phyloP scores from a whole-genome alignment of 441 rosid species.

The Syzygium malaccense region DNA sequence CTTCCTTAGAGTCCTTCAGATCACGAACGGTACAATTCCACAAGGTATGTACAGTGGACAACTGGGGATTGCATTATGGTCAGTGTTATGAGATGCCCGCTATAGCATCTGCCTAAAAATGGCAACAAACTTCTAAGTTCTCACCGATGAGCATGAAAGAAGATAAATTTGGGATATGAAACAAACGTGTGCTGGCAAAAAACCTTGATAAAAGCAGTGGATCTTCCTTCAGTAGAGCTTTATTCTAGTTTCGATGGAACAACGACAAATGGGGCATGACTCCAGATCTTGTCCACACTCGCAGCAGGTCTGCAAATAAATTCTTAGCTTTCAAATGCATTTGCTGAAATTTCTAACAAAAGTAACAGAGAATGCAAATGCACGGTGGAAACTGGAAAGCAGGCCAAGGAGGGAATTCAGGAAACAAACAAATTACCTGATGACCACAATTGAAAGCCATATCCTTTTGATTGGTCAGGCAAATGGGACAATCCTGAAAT shows the following conservation, averaged over 20 bases:
- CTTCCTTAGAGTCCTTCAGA: background rate
- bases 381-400: background rate
- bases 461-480: slow-evolving; percentile 6
- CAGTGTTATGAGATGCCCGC: background rate
- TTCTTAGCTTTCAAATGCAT: background rate
- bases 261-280: slow-evolving; percentile 10
- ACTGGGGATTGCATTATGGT: background rate
- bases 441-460: slow-evolving; percentile 17
- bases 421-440: slow-evolving; percentile 2
- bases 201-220: background rate
- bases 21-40: background rate
- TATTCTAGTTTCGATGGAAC: slow-evolving; percentile 11
- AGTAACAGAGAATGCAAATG: background rate
- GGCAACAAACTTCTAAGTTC: background rate
- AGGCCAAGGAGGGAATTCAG: background rate
- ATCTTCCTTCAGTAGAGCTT: slow-evolving; percentile 9
- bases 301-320: slow-evolving; percentile 8
- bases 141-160: background rate
- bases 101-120: background rate
- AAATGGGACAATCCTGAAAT: slow-evolving; percentile 13
- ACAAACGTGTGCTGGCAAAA: background rate
- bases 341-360: background rate
- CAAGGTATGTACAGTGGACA: background rate
- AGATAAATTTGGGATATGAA: background rate
- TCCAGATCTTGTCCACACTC: slow-evolving; percentile 12